phyloP scores from a whole-genome alignment of 2,329 filamentous ascomycete species.

The Calonectria henricotiae region DNA sequence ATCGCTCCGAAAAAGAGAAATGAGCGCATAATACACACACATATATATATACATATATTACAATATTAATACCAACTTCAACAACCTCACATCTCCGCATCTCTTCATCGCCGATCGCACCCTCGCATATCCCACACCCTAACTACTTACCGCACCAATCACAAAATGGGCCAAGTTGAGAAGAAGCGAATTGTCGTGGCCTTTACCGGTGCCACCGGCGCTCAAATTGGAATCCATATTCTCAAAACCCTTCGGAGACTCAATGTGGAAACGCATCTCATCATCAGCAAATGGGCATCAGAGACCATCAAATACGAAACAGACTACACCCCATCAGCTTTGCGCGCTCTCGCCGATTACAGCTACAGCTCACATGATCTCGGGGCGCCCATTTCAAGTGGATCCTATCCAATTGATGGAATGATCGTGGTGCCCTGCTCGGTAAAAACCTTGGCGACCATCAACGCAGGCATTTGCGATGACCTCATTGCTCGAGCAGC shows the following conservation, averaged over 20 bases:
- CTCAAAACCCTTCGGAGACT: constrained; percentile 39
- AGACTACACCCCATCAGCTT: constrained; percentile 37
- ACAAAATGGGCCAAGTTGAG: constrained; percentile 57
- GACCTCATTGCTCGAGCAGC: constrained; percentile 65
- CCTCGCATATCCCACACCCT: background rate
- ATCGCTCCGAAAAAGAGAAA: constrained; percentile 2
- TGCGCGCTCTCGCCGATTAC: constrained; percentile 40
- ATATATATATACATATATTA: background rate
- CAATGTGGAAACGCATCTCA: constrained; percentile 44
- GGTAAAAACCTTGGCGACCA: constrained; percentile 66
- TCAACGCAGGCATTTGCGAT: constrained; percentile 63
- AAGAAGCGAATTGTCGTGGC: constrained; percentile 44
- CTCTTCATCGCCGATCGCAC: background rate
- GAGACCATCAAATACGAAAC: constrained; percentile 46
- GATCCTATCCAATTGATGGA: constrained; percentile 54
- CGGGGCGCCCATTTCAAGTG: constrained; percentile 43
- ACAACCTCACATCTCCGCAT: background rate
- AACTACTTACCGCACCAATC: background rate
- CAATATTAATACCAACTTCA: background rate
- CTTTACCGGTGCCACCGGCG: constrained; percentile 45
- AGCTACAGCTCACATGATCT: constrained; percentile 44
- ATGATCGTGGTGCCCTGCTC: constrained; percentile 69
- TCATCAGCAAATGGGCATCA: constrained; percentile 46
- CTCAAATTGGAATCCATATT: constrained; percentile 40
- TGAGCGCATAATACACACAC: background rate